Evolutionary conservation across 768 basidiomycete species (phyloP), one percentile per base, ranked within the genome.

Genomic region (Rhizopogon vinicolor): DNA sequence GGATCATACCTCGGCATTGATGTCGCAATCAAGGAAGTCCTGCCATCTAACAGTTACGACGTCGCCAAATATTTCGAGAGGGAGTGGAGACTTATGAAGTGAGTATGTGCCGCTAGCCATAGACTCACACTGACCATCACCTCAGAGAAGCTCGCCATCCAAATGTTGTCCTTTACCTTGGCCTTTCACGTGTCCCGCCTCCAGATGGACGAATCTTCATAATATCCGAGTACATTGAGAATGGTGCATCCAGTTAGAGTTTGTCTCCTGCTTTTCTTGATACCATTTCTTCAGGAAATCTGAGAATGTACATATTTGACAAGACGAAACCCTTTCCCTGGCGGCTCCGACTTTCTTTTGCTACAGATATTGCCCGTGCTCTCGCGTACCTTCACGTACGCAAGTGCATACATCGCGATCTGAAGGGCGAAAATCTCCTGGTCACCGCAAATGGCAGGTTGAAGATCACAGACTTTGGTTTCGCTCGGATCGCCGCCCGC

Each of bases 401-500:
- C 41, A 89, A 91, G 68, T 89, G 87, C 69, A 90, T 89, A 58
- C 88, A 90, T 62, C 85, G 87, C 31, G 96, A 99, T 72, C 79
- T 99, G 60, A 99, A 99, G 71, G 95, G 94, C 39, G 96, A 98
- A 75, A 99, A 99, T 62, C 79, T 98, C 28, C 83, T 98, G n/a
- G 86, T 98, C 19, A 98, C 95, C 0, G 74, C 87, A 39, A 99
- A 99, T 64, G 91, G 93, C 19, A 85, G 96, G 43, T 79, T 98
- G 65, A 99, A 98, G 75, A 87, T 98, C 62, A 97, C 95, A n/a
- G 96, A 99, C 66, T 99, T 99, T 71, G 96, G 96, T 1, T 96
- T 98, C 63, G 93, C 94, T 4, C 82, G 96, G 37, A 97, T 98
- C 63, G 93, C 93, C 0, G 93, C 93, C 0, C 82, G 89, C 41